Percentiles rank a stretch among this genome's conserved stretches.
Evolutionary conservation across 78 protist genomes (phyloP).

Genomic region (Dictyostelium brefeldianum): DNA sequence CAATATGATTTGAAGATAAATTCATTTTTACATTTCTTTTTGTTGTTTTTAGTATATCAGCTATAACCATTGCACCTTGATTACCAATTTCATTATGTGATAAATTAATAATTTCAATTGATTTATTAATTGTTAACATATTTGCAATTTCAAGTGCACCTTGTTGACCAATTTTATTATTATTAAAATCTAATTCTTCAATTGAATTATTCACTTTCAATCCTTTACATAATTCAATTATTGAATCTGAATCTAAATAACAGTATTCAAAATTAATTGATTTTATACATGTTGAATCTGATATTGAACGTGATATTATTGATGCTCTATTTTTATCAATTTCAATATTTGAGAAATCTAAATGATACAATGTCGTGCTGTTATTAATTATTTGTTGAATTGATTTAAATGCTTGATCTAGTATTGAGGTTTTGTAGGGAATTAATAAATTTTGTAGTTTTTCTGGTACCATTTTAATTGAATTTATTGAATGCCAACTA

Average conservation of each 20-base stretch:
- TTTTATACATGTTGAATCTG: not conserved
- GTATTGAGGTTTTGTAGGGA: slow-evolving; percentile 35
- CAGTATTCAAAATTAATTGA: slow-evolving; percentile 14
- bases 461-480: slow-evolving; percentile 46
- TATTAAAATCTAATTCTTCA: slow-evolving; percentile 9
- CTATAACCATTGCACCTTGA: slow-evolving; percentile 60
- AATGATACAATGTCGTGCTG: not conserved
- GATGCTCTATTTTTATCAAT: slow-evolving; percentile 15
- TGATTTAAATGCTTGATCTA: slow-evolving; percentile 31
- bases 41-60: slow-evolving; percentile 12
- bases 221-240: slow-evolving; percentile 1
- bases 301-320: not conserved
- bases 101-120: slow-evolving; percentile 1
- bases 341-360: slow-evolving; percentile 58
- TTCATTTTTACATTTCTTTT: slow-evolving; percentile 36
- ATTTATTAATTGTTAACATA: not conserved
- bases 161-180: slow-evolving; percentile 44
- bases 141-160: slow-evolving; percentile 55
- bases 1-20: slow-evolving; percentile 36
- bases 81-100: slow-evolving; percentile 70
- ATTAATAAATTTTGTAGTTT: slow-evolving; percentile 24
- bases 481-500: not conserved
- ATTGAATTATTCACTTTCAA: slow-evolving; percentile 5
- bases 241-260: slow-evolving; percentile 18
- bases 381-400: slow-evolving; percentile 16